Evolutionary conservation across 2,329 filamentous ascomycete genomes (phyloP).

Genomic region (Curvularia sp.): DNA sequence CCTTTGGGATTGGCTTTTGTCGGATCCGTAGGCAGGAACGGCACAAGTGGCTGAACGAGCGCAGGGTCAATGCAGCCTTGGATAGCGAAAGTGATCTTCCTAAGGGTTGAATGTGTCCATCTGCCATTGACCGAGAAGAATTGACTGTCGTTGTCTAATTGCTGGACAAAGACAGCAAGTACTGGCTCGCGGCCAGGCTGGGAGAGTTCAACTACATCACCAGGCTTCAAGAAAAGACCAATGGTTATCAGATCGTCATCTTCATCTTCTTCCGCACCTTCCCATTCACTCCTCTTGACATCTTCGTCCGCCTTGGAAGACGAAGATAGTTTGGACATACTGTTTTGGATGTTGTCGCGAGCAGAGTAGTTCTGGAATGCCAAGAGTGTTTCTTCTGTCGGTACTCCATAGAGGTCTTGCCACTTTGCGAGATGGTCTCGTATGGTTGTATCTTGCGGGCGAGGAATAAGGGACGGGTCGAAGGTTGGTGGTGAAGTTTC

Average conservation of each 20-base stretch:
- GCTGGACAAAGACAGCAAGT: conserved; percentile 59
- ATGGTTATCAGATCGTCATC: conserved; percentile 46
- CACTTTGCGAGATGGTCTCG: conserved; percentile 49
- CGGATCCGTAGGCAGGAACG: conserved; percentile 59
- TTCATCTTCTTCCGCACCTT: conserved; percentile 30
- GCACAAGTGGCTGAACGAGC: conserved; percentile 57
- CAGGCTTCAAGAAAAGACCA: conserved; percentile 51
- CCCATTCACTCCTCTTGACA: conserved; percentile 30
- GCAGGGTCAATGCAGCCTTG: conserved; percentile 57
- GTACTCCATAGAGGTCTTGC: conserved; percentile 53
- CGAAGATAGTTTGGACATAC: conserved; percentile 32
- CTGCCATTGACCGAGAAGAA: conserved; percentile 60
- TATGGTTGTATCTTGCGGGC: conserved; percentile 28
- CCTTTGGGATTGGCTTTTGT: conserved; percentile 32
- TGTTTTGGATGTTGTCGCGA: conserved; percentile 35
- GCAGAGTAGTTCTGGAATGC: conserved; percentile 44
- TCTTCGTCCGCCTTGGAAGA: conserved; percentile 36
- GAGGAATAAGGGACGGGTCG: conserved; percentile 25
- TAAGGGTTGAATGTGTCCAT: conserved; percentile 54
- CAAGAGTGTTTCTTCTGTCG: conserved; percentile 37
- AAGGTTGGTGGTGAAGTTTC: conserved; percentile 12
- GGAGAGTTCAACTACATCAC: conserved; percentile 59
- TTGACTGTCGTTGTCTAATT: conserved; percentile 52
- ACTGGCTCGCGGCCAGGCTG: conserved; percentile 50
- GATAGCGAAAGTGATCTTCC: conserved; percentile 58